These are phyloP conservation scores for Ramaria rubella DNA, from an alignment of 768 basidiomycete species.

Conservation along the genomic window DNA sequence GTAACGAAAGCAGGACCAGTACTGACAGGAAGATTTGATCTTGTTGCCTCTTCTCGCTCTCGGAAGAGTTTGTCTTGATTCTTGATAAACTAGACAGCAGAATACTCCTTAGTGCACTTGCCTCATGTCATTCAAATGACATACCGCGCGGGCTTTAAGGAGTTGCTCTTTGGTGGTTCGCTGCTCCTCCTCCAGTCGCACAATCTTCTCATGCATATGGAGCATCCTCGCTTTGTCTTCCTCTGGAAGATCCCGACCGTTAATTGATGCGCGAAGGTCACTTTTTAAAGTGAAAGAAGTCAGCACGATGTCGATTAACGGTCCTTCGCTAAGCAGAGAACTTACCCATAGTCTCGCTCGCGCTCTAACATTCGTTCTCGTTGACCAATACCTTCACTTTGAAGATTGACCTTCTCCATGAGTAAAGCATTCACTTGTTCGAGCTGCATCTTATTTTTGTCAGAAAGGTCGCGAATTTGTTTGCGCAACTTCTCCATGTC, in stretches of 20 bases:
- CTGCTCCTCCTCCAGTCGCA: constrained; percentile 59
- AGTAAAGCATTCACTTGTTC: constrained; percentile 83
- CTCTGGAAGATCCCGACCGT: constrained; percentile 75
- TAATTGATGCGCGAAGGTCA: constrained; percentile 68
- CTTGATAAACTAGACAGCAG: constrained; percentile 72
- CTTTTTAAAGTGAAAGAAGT: constrained; percentile 34
- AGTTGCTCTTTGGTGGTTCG: constrained; percentile 74
- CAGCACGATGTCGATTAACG: not conserved
- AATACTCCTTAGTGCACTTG: not conserved
- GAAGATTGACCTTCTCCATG: constrained; percentile 85
- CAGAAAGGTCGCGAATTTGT: constrained; percentile 62
- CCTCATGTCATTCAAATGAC: constrained; percentile 10
- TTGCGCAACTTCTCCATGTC: constrained; percentile 60
- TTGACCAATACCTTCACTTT: constrained; percentile 85
- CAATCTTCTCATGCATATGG: constrained; percentile 70
- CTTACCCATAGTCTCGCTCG: constrained; percentile 79
- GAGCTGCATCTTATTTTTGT: constrained; percentile 86
- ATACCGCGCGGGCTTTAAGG: constrained; percentile 67
- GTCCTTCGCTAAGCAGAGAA: too few species aligned
- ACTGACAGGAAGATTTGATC: constrained; percentile 41
- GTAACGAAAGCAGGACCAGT: constrained; percentile 16
- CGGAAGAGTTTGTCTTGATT: constrained; percentile 85
- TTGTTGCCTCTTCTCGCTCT: constrained; percentile 59
- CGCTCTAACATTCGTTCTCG: constrained; percentile 81
- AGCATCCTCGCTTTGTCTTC: constrained; percentile 73